A percentile compares a stretch with the other conserved stretches of the same genome.
phyloP scores from a whole-genome alignment of 495 filamentous ascomycete genomes.

The Alectoria sarmentosa region DNA sequence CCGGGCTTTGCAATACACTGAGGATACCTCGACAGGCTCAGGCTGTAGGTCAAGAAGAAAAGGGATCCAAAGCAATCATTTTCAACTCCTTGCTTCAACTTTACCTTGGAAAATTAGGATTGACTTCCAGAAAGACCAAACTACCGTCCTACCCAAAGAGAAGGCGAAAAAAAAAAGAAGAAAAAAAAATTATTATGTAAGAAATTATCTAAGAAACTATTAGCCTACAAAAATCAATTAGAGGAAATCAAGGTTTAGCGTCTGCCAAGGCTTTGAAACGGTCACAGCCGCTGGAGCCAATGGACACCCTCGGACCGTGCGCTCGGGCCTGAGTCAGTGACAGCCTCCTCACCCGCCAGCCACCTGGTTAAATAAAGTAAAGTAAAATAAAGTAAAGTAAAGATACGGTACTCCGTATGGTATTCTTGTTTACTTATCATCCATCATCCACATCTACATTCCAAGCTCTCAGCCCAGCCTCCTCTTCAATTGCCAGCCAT shows the following conservation, averaged over 20 bases:
- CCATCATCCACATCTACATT: not conserved
- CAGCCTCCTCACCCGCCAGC: too few species aligned
- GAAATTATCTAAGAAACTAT: too few species aligned
- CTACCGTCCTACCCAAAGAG: too few species aligned
- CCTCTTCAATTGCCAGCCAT: conserved; percentile 12
- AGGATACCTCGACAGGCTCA: not conserved
- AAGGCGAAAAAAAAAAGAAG: too few species aligned
- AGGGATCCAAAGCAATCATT: not conserved
- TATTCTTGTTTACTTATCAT: not conserved
- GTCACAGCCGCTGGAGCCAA: not conserved
- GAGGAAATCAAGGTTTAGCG: not conserved
- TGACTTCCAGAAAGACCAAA: too few species aligned
- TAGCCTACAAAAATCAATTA: too few species aligned
- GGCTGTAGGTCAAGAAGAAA: not conserved
- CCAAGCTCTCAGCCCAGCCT: conserved; percentile 5
- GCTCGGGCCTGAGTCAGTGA: too few species aligned
- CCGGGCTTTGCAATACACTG: not conserved
- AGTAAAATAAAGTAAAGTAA: too few species aligned
- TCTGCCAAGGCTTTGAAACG: not conserved
- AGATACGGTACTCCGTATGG: too few species aligned
- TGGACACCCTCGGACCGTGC: not conserved
- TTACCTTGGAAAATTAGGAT: too few species aligned
- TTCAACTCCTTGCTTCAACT: too few species aligned
- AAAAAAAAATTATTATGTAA: too few species aligned
- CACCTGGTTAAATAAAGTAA: not conserved